Evolutionary conservation across 495 filamentous ascomycete genomes (phyloP), one percentile per base, ranked within the genome.

Genomic region (Astrothelium macrocarpum): DNA sequence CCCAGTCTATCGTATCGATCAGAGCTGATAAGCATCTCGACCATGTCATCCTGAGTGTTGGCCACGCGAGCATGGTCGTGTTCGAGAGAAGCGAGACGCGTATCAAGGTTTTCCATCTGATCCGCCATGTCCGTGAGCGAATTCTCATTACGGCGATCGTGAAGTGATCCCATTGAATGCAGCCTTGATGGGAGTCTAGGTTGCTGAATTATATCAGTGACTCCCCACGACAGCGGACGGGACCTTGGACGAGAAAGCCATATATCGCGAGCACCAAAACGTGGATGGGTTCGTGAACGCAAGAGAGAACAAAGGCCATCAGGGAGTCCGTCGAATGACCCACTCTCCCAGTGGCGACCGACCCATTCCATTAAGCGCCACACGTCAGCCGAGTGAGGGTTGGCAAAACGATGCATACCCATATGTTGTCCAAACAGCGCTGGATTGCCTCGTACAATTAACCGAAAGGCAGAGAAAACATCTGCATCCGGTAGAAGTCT

Each of bases 331-430:
- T 56, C 49, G 20, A 56, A 56, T n/a, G 49, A 56, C 7, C 10
- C 23, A 29, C 23, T 25, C 11, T 56, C 49, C 49, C 49, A 56
- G 49, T 56, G 49, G 10, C 23, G 9, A 25, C 49, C 49, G 29
- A 56, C 49, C 49, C 49, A 56, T 20, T 56, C 49, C 23, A 56
- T 56, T 25, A 56, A 29, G 9, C 49, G 12, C 49, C 49, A 56
- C 10, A 56, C 29, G 25, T 56, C 49, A 25, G 49, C 49, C 5
- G 49, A 56, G 9, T 20, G 49, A 10, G 49, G 49, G 25, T 56
- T 56, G 16, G 49, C 49, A 25, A 56, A 56, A 7, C 49, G 49
- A 29, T 56, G 12, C 49, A 29, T 56, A 3, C 49, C 12, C 5
- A 56, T 16, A 28, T 56, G 49, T 9, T 25, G 25, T n/a, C 49